These are phyloP conservation scores for Ocimum tenuiflorum DNA, from an alignment of 257 asterid species.

Conservation along the genomic window DNA sequence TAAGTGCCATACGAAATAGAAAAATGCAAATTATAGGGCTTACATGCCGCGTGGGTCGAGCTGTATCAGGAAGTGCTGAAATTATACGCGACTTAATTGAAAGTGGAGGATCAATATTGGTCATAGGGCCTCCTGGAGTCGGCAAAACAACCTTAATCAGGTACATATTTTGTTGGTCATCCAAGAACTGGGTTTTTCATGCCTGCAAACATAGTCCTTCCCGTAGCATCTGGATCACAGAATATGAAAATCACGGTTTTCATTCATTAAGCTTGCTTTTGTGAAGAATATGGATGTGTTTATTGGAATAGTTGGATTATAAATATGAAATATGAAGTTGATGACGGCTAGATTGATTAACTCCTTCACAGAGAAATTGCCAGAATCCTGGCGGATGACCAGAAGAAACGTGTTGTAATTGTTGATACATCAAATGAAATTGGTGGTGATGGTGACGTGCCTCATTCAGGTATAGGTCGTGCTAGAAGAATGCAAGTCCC, in stretches of 20 bases:
- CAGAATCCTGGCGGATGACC: slow-evolving; percentile 87
- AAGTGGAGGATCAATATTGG: slow-evolving; percentile 83
- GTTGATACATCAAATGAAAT: slow-evolving; percentile 97
- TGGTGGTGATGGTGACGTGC: slow-evolving; percentile 97
- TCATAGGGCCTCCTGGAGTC: slow-evolving; percentile 98
- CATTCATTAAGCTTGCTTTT: not conserved
- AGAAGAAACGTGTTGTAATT: slow-evolving; percentile 80
- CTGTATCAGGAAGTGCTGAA: slow-evolving; percentile 98
- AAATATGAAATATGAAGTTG: not conserved
- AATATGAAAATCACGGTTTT: not conserved
- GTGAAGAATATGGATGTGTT: not conserved
- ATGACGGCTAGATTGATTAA: not conserved
- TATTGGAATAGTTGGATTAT: not conserved
- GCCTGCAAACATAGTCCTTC: not conserved
- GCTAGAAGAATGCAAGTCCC: slow-evolving; percentile 99
- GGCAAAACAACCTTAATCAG: slow-evolving; percentile 97
- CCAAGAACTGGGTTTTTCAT: not conserved
- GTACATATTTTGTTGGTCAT: slow-evolving; percentile 26
- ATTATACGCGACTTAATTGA: slow-evolving; percentile 78
- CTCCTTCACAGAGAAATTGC: slow-evolving; percentile 69
- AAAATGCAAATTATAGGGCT: slow-evolving; percentile 93
- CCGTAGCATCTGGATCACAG: not conserved
- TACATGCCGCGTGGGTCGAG: slow-evolving; percentile 96
- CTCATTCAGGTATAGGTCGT: slow-evolving; percentile 96
- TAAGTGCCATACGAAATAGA: slow-evolving; percentile 91